A percentile compares a stretch with the other conserved stretches of the same genome.
These are phyloP conservation scores for Cystoisospora suis DNA, from an alignment of 169 alveolate genomes.

Conservation along the genomic window DNA sequence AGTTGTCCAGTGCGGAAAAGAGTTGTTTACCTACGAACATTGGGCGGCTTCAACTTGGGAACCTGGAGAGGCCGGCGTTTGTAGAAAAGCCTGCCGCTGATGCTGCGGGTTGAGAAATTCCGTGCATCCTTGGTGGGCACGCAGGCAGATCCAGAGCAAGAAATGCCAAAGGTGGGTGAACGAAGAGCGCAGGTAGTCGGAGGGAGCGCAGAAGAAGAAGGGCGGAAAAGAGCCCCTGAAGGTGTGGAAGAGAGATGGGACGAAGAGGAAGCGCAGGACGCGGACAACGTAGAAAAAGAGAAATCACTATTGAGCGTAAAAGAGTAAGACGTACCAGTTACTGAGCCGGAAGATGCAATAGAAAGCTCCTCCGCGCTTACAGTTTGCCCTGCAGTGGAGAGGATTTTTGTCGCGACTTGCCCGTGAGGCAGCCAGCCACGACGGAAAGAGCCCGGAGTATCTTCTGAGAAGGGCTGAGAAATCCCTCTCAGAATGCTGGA, in stretches of 20 bases:
- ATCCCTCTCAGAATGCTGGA: no score
- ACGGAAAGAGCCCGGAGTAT: no score
- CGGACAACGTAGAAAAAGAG: no score
- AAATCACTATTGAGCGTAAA: no score
- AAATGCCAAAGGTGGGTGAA: neutral
- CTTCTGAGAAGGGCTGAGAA: no score
- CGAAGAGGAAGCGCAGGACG: neutral
- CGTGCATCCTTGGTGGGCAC: neutral
- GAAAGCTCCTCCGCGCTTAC: neutral
- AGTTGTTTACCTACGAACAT: conserved; percentile 10
- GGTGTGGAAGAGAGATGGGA: neutral
- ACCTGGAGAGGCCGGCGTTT: conserved; percentile 49
- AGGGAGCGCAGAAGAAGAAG: neutral
- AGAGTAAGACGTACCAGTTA: no score
- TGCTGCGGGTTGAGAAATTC: conserved; percentile 22
- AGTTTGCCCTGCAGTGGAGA: neutral
- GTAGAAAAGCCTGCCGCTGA: conserved; percentile 45
- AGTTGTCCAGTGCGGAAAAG: no score
- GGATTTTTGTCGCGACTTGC: neutral
- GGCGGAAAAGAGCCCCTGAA: no score
- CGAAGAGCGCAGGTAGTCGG: neutral
- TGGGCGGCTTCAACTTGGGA: conserved; percentile 41
- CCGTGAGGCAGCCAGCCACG: no score
- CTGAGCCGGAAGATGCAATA: no score
- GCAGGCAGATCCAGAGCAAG: neutral